Evolutionary conservation across 345 rosid species (phyloP).

Genomic region (Dovyalis caffra): DNA sequence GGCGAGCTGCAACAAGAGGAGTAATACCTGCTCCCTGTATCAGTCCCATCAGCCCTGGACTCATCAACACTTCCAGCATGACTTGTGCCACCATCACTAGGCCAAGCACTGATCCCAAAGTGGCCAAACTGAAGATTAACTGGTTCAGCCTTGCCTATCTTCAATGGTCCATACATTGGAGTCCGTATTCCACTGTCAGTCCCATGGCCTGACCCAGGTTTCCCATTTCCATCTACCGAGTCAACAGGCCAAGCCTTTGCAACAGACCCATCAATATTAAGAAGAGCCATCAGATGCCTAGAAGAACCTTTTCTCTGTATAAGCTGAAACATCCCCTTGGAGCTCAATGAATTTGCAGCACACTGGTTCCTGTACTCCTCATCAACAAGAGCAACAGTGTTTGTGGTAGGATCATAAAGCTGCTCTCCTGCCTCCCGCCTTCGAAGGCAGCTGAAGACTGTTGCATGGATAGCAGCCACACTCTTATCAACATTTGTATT

Average conservation of each 20-base stretch:
- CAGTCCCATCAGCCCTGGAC: conserved; percentile 69
- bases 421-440: conserved; percentile 83
- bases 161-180: conserved; percentile 80
- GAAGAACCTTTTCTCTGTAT: conserved; percentile 94
- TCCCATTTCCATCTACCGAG: conserved; percentile 54
- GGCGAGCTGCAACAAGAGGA: conserved; percentile 99
- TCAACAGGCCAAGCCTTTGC: conserved; percentile 94
- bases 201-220: conserved; percentile 38
- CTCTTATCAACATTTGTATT: conserved; percentile 97
- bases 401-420: conserved; percentile 74
- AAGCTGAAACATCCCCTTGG: conserved; percentile 97
- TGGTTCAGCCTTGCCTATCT: conserved; percentile 79
- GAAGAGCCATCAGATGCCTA: conserved; percentile 96
- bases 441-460: conserved; percentile 92
- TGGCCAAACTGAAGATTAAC: conserved; percentile 94
- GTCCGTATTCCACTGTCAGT: conserved; percentile 46
- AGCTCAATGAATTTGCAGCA: conserved; percentile 85
- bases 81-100: conserved; percentile 92
- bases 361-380: conserved; percentile 96
- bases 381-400: conserved; percentile 70
- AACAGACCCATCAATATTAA: conserved; percentile 89
- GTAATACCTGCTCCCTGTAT: conserved; percentile 69
- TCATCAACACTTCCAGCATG: conserved; percentile 91
- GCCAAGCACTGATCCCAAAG: conserved; percentile 99
- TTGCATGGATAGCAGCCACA: conserved; percentile 96